Base-by-base conservation (phyloP, 2,329 filamentous ascomycete genomes). In the Fusarium sp. region DNA sequence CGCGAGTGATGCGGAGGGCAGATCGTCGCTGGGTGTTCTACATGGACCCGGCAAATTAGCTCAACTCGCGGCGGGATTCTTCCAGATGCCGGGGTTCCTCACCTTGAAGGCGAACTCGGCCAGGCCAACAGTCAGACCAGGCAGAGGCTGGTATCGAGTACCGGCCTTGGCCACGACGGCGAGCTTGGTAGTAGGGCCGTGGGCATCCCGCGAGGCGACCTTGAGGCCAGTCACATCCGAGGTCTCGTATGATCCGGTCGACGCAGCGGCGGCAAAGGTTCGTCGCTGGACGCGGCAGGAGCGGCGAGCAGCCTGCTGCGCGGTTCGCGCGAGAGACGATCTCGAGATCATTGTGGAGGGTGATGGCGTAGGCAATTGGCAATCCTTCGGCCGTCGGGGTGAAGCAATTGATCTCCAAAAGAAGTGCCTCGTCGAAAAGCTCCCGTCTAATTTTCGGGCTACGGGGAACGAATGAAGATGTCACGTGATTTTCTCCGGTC, bases 21-120 rank as follows among this genome's bases (percentile, higher is more conserved):
- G 95, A 97, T 85, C 97, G 93, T 86, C 93, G 93, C 78, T 92
- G 85, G 80, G 97, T 99, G 88, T 93, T 95, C 93, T 96, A 81
- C 64, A 76, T 72, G 78, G 75, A 81, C 81, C 65, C 74, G 67
- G 69, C 76, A 86, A 85, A 86, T 88, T 88, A 89, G 86, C 86
- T 87, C 76, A 81, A 73, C 71, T 66, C 63, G 62, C 60, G 30
- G 62, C 60, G 30, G 41, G 23, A 43, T 61, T 61, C 68, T 45
- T 70, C 58, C 14, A 71, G 62, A 52, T 67, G 63, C 56, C 67
- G 60, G 27, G 66, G 58, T 58, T 41, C 61, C 71, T 77, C 64
- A 95, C 97, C 94, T 97, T 97, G 92, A 98, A 99, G 76, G 97
- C 96, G 88, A 97, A 99, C 84, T 95, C 94, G 88, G 97, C 94